Evolutionary conservation across 2,329 filamentous ascomycete genomes (phyloP).

Genomic region (Cercospora zeina): DNA sequence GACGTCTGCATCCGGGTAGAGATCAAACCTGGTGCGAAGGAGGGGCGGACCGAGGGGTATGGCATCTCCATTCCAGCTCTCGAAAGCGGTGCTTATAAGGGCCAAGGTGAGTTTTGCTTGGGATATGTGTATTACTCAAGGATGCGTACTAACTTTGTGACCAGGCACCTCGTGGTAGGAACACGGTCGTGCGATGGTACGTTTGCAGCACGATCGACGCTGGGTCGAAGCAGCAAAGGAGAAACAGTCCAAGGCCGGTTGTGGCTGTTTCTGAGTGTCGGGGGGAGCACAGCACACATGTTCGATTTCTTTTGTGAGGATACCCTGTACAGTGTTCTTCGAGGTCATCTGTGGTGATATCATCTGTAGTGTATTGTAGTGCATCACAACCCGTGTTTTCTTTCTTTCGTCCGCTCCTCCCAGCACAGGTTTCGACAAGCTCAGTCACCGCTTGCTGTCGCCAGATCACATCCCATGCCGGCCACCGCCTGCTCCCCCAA

Average conservation of each 20-base stretch:
- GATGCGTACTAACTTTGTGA: too few species aligned
- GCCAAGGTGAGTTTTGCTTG: slow-evolving; percentile 16
- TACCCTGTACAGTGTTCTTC: slow-evolving; percentile 17
- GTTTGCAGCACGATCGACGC: slow-evolving; percentile 3
- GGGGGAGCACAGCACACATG: slow-evolving; percentile 5
- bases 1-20: slow-evolving; percentile 54
- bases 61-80: slow-evolving; percentile 52
- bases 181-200: slow-evolving; percentile 5
- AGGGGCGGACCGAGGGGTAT: slow-evolving; percentile 53
- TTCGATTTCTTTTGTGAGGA: slow-evolving; percentile 8
- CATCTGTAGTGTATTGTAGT: not conserved
- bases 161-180: slow-evolving; percentile 34
- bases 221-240: not conserved
- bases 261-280: not conserved
- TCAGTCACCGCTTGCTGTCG: not conserved
- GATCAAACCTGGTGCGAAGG: slow-evolving; percentile 47
- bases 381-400: not conserved
- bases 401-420: not conserved
- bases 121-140: too few species aligned
- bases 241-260: not conserved
- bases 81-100: slow-evolving; percentile 33
- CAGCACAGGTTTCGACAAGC: not conserved
- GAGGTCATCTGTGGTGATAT: not conserved
- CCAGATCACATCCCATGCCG: slow-evolving; percentile 23
- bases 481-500: slow-evolving; percentile 38